Base-by-base conservation (phyloP, 2,329 filamentous ascomycete species). In the Sphaerulina vaccinii region DNA sequence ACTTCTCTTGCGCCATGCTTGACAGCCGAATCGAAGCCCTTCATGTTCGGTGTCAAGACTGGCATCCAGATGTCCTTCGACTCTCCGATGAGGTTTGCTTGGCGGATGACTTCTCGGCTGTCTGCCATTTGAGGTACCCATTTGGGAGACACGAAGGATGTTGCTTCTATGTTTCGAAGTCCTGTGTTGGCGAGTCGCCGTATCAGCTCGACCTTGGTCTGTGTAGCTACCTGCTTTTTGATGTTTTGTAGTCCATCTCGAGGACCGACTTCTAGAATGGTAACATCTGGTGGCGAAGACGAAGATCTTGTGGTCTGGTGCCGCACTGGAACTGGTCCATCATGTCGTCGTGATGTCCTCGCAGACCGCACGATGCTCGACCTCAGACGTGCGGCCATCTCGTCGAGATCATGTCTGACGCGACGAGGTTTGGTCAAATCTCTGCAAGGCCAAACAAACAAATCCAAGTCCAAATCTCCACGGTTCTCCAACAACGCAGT, bases 1-100 rank as follows among this genome's bases (percentile, higher is more conserved):
- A 74, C 65, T 46, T 74, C 71, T 27, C 61, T 65, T 2, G 68
- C 70, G 0, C 62, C 63, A 33, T 66, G 51, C 15, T 67, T 45
- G 1, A 70, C 80, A 0, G 87, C 85, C 38, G 87, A 81, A 59
- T 86, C 79, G 16, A 75, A 50, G 0, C 73, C 72, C 50, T 70
- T 72, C 9, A 68, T 21, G 53, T 75, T 75, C 0, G 73, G 72
- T 0, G 71, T 64, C 7, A 75, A 55, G 0, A 75, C 73, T 2
- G 72, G 71, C 32, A 58, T 40, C 39, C 40, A 43, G 32, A 56
- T 55, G 2, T 35, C 43, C 45, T 35, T 27, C 1, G 54, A n/a
- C 35, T 50, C 38, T 3, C 40, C 56, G 10, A 53, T 49, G n/a
- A 48, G 36, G 9, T 51, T 49, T 10, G 50, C 47, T 23, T 38